A percentile compares a stretch with the other conserved stretches of the same genome.
Conservation (phyloP, 164 flowering plant species). For the Pachysandra terminalis region DNA sequence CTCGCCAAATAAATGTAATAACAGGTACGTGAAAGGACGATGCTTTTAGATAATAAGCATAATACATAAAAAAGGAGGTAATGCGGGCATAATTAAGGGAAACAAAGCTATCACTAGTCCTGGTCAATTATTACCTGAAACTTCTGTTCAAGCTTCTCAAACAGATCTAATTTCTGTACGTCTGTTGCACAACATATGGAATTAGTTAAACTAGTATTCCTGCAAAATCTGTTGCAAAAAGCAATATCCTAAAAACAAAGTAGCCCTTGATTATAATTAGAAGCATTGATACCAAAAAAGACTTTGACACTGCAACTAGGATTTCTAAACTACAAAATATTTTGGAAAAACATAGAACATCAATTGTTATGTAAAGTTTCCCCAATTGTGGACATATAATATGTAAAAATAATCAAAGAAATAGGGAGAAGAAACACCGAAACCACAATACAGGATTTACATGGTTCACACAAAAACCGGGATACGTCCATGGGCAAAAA, state of each 20-base stretch:
- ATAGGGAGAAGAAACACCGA: too few species aligned
- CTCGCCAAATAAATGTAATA: background rate
- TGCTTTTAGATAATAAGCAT: background rate
- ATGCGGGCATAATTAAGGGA: too few species aligned
- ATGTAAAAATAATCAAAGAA: too few species aligned
- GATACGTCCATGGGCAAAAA: too few species aligned
- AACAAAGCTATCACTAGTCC: background rate
- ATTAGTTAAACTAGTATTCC: slow-evolving; percentile 4
- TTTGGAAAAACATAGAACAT: too few species aligned
- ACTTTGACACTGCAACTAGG: too few species aligned
- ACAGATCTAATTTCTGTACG: slow-evolving; percentile 32
- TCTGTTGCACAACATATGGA: slow-evolving; percentile 23
- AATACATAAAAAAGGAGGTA: background rate
- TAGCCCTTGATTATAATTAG: background rate
- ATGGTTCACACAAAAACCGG: too few species aligned
- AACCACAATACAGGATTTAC: too few species aligned
- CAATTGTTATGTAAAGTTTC: too few species aligned
- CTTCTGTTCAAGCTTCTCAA: slow-evolving; percentile 49
- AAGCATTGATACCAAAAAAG: background rate
- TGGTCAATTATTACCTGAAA: slow-evolving; percentile 28
- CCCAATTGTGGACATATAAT: too few species aligned
- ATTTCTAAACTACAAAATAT: too few species aligned
- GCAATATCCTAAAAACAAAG: background rate
- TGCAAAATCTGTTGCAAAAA: background rate
- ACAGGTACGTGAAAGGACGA: background rate